phyloP scores from a whole-genome alignment of 2,329 filamentous ascomycete genomes.

The Claviceps africana region DNA sequence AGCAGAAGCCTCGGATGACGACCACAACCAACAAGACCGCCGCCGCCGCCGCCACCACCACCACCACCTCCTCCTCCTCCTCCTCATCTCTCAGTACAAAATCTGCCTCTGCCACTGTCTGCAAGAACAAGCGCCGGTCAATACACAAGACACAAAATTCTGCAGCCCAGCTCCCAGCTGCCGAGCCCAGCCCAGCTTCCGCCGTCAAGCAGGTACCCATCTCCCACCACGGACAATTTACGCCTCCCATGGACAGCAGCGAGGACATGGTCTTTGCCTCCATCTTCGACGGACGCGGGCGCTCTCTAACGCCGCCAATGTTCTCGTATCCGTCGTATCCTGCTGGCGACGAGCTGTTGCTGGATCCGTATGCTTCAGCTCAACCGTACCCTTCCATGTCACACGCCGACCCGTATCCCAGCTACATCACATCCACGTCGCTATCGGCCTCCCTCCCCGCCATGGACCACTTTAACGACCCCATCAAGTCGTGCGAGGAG shows the following conservation, averaged over 20 bases:
- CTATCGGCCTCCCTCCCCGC: conserved; percentile 49
- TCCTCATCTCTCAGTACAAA: not conserved
- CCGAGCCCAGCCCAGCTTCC: conserved; percentile 4
- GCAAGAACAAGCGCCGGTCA: conserved; percentile 26
- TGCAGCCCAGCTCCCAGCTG: not conserved
- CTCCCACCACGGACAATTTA: conserved; percentile 40
- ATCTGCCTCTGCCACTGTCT: conserved; percentile 11
- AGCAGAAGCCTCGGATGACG: conserved; percentile 22
- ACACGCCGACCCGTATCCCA: conserved; percentile 37
- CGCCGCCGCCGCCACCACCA: not conserved
- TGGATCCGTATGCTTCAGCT: conserved; percentile 43
- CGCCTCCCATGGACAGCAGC: conserved; percentile 43
- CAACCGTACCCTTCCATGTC: conserved; percentile 39
- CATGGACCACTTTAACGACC: conserved; percentile 49
- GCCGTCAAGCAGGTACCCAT: conserved; percentile 23
- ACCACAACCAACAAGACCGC: not conserved
- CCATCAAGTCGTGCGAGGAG: conserved; percentile 37
- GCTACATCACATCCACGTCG: conserved; percentile 38
- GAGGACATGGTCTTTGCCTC: conserved; percentile 53
- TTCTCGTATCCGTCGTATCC: conserved; percentile 55
- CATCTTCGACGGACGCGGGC: conserved; percentile 48
- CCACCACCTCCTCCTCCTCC: too few species aligned
- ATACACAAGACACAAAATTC: conserved; percentile 11
- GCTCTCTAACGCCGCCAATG: conserved; percentile 58
- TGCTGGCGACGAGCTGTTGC: conserved; percentile 48